phyloP scores from a whole-genome alignment of 73 alveolate genomes.

The Paramecium pentaurelia region DNA sequence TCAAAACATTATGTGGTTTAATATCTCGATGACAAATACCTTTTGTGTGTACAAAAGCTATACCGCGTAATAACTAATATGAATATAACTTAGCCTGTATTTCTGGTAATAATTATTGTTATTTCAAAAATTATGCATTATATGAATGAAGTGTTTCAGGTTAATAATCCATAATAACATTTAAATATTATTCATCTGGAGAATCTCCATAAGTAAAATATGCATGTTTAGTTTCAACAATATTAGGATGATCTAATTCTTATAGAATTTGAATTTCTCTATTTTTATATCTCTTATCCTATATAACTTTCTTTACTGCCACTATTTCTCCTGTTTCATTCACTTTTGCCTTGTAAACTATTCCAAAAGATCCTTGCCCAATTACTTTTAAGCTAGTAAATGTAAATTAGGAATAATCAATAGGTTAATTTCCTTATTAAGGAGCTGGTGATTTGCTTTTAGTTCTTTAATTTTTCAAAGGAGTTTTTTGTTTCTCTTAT shows the following conservation, averaged over 20 bases:
- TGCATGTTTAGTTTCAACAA: conserved; percentile 78
- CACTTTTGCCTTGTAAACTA: conserved; percentile 78
- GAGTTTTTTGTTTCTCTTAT: conserved; percentile 26
- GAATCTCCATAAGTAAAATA: conserved; percentile 86
- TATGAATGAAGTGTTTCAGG: conserved; percentile 85
- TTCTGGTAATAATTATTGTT: conserved; percentile 76
- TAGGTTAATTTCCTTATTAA: not conserved
- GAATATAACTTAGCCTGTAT: conserved; percentile 87
- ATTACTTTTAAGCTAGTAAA: conserved; percentile 64
- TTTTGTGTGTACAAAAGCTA: conserved; percentile 80
- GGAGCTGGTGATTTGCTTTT: conserved; percentile 46
- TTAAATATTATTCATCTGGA: conserved; percentile 82
- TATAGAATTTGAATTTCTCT: conserved; percentile 87
- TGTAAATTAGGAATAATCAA: conserved; percentile 2
- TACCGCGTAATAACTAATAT: conserved; percentile 82
- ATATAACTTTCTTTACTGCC: conserved; percentile 83
- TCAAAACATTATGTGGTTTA: conserved; percentile 82
- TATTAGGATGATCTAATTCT: conserved; percentile 89
- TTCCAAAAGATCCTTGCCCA: conserved; percentile 84
- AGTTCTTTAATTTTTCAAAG: not conserved
- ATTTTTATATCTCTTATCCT: conserved; percentile 90
- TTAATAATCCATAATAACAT: conserved; percentile 90
- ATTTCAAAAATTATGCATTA: conserved; percentile 73
- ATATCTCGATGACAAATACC: conserved; percentile 88
- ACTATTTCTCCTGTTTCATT: conserved; percentile 87